Evolutionary conservation across 1,284 basidiomycete genomes (phyloP), one percentile per base, ranked within the genome.

Genomic region (Cerrena zonata): DNA sequence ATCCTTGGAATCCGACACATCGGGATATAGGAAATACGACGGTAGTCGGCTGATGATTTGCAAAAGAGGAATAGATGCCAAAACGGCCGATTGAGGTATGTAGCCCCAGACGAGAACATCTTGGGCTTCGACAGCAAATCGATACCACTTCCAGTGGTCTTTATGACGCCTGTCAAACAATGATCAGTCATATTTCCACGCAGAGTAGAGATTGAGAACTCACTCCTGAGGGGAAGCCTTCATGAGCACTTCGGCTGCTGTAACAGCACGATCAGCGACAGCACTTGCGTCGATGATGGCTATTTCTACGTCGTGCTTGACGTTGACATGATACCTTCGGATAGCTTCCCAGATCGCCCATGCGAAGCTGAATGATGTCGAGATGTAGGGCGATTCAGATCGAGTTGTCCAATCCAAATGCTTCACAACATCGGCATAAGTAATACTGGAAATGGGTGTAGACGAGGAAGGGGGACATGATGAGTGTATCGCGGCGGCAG

Each of bases 331-430:
- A 59, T 86, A 86, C 21, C 86, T 77, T 52, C 83, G 71, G n/a
- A 84, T 74, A 4, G 86, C 86, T 61, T 89, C 86, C 85, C 85
- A 89, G 30, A 89, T 73, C 12, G 85, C 80, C 86, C 86, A 89
- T 27, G 76, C 78, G 58, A 88, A 85, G 66, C 82, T 88, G 63
- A 88, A 88, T 1, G 86, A 86, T 1, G 84, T 77, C 2, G 86
- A 84, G 38, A 89, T 77, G 56, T 78, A 88, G 2, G 80, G 74
- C 0, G 86, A 89, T 18, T 76, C 71, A 1, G 78, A 70, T 50
- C 82, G 76, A n/a, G 81, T 85, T 18, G 82, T 84, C 82, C 83
- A 86, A 55, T 87, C 81, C 75, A 89, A 78, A 61, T 89, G 82
- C 54, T 69, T 71, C 38, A 73, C 76, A 39, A 84, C 80, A 58